phyloP scores from a whole-genome alignment of 2,329 filamentous ascomycete genomes.

The Coleophoma crateriformis region DNA sequence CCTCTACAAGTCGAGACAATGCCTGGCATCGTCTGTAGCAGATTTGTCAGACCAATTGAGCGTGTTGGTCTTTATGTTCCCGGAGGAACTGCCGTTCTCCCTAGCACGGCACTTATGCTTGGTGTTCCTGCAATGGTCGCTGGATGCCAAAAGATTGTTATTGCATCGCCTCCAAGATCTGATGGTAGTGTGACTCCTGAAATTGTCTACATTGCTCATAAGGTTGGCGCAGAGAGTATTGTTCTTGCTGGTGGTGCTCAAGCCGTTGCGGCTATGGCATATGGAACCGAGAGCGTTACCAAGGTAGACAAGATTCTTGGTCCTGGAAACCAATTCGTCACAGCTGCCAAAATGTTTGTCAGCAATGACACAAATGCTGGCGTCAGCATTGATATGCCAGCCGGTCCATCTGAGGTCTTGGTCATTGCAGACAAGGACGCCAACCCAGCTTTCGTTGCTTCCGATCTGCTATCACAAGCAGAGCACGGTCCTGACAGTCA shows the following conservation, averaged over 20 bases:
- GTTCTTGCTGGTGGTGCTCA: slow-evolving; percentile 94
- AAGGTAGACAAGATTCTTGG: slow-evolving; percentile 99
- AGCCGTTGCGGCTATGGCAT: slow-evolving; percentile 93
- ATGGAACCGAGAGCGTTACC: slow-evolving; percentile 87
- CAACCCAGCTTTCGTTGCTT: slow-evolving; percentile 92
- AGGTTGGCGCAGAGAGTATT: slow-evolving; percentile 92
- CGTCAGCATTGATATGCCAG: slow-evolving; percentile 97
- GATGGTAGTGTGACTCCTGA: slow-evolving; percentile 93
- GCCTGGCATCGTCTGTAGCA: slow-evolving; percentile 92
- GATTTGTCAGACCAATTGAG: slow-evolving; percentile 89
- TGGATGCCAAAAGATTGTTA: slow-evolving; percentile 88
- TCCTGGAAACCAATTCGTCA: slow-evolving; percentile 97
- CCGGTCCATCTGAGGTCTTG: slow-evolving; percentile 93
- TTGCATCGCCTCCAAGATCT: slow-evolving; percentile 83
- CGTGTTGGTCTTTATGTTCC: slow-evolving; percentile 95
- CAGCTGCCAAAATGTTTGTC: slow-evolving; percentile 96
- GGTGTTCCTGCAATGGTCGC: slow-evolving; percentile 97
- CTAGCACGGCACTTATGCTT: slow-evolving; percentile 95
- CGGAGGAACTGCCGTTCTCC: slow-evolving; percentile 93
- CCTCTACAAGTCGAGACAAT: slow-evolving; percentile 89
- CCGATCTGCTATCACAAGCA: slow-evolving; percentile 89
- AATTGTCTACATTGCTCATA: slow-evolving; percentile 96
- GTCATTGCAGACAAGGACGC: slow-evolving; percentile 85
- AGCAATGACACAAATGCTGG: slow-evolving; percentile 95
- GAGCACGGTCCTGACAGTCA: slow-evolving; percentile 97